phyloP scores from a whole-genome alignment of 768 basidiomycete genomes.

The Xerocomellus dryophilus region DNA sequence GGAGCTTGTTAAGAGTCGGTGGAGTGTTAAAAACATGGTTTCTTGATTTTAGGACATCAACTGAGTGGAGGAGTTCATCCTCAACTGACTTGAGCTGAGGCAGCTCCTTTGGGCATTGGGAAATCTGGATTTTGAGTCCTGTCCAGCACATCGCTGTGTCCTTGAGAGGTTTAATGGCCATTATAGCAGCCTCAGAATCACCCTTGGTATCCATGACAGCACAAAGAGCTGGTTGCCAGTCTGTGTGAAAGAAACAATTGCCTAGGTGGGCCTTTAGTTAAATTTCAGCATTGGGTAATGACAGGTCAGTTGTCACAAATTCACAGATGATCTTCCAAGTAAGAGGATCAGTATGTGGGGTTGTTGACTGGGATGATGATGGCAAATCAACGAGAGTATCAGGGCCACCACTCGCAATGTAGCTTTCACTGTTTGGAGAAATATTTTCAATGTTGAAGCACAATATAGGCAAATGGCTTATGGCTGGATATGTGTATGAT shows the following conservation, averaged over 20 bases:
- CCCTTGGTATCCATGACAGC: slow-evolving; percentile 10
- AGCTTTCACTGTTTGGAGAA: too few species aligned
- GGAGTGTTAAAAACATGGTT: background rate
- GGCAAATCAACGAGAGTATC: background rate
- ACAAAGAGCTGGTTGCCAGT: slow-evolving; percentile 3
- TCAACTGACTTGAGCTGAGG: too few species aligned
- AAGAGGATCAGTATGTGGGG: background rate
- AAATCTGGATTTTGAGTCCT: background rate
- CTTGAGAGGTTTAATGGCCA: background rate
- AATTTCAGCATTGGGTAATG: slow-evolving; percentile 10
- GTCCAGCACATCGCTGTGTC: background rate
- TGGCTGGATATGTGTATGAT: background rate
- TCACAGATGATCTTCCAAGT: background rate
- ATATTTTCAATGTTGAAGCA: too few species aligned
- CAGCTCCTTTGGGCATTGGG: background rate
- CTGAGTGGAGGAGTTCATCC: too few species aligned
- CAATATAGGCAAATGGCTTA: background rate
- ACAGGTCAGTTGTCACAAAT: background rate
- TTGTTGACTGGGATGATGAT: background rate
- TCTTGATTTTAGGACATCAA: too few species aligned
- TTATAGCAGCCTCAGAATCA: background rate
- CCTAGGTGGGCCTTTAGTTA: slow-evolving; percentile 9
- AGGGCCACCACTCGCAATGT: too few species aligned
- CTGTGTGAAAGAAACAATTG: background rate
- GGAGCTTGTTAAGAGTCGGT: background rate